phyloP scores from a whole-genome alignment of 164 flowering plant genomes.

The Magnolia kwangsiensis region DNA sequence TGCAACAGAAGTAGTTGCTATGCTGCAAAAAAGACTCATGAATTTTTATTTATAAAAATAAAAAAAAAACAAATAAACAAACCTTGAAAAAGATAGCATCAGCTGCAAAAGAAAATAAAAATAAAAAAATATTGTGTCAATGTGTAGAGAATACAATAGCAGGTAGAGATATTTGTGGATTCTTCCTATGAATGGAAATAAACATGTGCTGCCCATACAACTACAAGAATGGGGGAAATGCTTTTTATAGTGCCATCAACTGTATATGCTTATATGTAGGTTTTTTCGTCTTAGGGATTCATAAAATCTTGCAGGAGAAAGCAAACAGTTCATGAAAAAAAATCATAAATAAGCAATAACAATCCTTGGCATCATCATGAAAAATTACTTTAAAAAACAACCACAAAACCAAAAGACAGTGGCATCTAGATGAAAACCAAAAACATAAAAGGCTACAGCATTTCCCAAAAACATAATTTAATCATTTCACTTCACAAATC shows the following conservation, averaged over 20 bases:
- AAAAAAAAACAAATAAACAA: slow-evolving; percentile 8
- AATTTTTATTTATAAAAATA: not conserved
- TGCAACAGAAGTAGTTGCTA: not conserved
- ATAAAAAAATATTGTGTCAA: slow-evolving; percentile 13
- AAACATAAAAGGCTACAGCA: too few relatives aligned
- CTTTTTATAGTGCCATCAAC: not conserved
- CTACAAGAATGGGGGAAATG: not conserved
- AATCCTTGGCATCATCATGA: too few relatives aligned
- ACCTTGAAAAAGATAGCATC: slow-evolving; percentile 72
- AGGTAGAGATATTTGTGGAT: not conserved
- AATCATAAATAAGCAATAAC: not conserved
- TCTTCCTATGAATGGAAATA: not conserved
- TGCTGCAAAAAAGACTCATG: not conserved
- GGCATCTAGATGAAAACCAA: too few relatives aligned
- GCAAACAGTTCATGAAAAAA: not conserved
- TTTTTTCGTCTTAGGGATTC: not conserved
- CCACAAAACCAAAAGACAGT: too few relatives aligned
- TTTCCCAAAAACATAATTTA: too few relatives aligned
- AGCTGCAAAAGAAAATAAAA: slow-evolving; percentile 54
- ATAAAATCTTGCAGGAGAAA: not conserved
- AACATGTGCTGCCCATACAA: not conserved
- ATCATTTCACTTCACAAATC: too few relatives aligned
- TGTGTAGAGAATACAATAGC: not conserved
- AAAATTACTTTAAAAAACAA: too few relatives aligned
- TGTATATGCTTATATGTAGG: not conserved